Evolutionary conservation across 257 asterid species (phyloP).

Genomic region (Solanum pennellii): DNA sequence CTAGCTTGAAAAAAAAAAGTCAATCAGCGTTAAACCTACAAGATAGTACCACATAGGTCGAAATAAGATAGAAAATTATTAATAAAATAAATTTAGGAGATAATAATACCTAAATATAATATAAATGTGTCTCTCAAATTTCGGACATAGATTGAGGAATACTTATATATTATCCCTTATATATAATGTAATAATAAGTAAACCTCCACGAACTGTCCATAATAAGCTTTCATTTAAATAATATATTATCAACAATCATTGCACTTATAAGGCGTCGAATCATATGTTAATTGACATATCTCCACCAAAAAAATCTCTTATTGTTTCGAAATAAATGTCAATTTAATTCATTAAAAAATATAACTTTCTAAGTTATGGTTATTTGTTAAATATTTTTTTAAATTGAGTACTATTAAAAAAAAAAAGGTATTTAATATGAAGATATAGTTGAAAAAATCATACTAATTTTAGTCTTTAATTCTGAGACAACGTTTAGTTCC

Average conservation of each 20-base stretch:
- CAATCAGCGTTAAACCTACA: rapidly evolving
- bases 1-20: no score
- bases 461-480: not conserved
- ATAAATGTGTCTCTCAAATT: no score
- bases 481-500: no score
- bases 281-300: not conserved
- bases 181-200: not conserved
- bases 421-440: not conserved
- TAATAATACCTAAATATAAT: no score
- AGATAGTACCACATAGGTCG: no score
- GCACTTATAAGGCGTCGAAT: not conserved
- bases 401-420: not conserved
- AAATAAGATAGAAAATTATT: no score
- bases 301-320: not conserved
- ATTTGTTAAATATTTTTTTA: not conserved
- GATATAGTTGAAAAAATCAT: not conserved
- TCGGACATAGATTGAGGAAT: rapidly evolving
- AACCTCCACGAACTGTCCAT: not conserved
- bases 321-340: not conserved
- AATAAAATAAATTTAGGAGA: rapidly evolving
- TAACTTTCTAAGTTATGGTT: no score
- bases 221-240: not conserved
- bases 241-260: not conserved
- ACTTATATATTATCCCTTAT: rapidly evolving
- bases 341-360: not conserved